phyloP scores from a whole-genome alignment of 768 basidiomycete genomes.

The Rhodotorula kratochvilovae region DNA sequence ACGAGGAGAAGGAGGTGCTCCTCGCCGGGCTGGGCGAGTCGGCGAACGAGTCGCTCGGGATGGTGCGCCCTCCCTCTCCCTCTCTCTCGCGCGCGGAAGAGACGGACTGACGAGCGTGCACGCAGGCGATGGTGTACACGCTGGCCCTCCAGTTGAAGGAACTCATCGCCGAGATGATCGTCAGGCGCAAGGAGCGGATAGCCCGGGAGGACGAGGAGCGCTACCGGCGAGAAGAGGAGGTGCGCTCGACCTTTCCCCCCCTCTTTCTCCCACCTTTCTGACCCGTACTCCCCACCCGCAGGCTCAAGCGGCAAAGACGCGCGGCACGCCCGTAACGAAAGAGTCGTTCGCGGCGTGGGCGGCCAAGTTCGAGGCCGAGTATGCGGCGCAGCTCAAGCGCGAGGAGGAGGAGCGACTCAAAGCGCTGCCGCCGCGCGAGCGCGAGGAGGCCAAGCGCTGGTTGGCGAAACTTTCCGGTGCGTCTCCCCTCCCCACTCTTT shows the following conservation, averaged over 20 bases:
- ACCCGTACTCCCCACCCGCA: conserved; percentile 44
- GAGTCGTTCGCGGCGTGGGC: conserved; percentile 80
- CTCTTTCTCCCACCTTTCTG: background rate
- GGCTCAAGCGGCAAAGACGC: conserved; percentile 71
- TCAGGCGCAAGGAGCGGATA: conserved; percentile 57
- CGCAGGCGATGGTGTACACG: conserved; percentile 89
- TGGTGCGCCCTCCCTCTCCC: conserved; percentile 11
- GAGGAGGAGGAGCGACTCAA: conserved; percentile 77
- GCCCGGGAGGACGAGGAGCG: conserved; percentile 65
- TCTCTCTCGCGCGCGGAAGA: background rate
- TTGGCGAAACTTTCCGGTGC: conserved; percentile 65
- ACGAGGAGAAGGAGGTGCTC: conserved; percentile 53
- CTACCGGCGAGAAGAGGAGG: conserved; percentile 71
- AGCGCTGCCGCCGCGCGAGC: conserved; percentile 68
- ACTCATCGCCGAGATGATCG: conserved; percentile 62
- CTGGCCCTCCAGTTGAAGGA: conserved; percentile 80
- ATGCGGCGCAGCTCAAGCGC: conserved; percentile 56
- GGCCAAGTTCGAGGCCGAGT: conserved; percentile 67
- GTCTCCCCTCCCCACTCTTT: conserved; percentile 37
- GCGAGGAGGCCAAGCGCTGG: conserved; percentile 72
- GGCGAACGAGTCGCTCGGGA: conserved; percentile 74
- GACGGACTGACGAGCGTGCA: too few species aligned
- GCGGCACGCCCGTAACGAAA: conserved; percentile 84
- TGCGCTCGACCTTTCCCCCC: conserved; percentile 45
- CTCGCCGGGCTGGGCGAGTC: conserved; percentile 47